A percentile compares a stretch with the other conserved stretches of the same genome.
Conservation (phyloP, 2,329 filamentous ascomycete species). For the Fusarium anthophilum region DNA sequence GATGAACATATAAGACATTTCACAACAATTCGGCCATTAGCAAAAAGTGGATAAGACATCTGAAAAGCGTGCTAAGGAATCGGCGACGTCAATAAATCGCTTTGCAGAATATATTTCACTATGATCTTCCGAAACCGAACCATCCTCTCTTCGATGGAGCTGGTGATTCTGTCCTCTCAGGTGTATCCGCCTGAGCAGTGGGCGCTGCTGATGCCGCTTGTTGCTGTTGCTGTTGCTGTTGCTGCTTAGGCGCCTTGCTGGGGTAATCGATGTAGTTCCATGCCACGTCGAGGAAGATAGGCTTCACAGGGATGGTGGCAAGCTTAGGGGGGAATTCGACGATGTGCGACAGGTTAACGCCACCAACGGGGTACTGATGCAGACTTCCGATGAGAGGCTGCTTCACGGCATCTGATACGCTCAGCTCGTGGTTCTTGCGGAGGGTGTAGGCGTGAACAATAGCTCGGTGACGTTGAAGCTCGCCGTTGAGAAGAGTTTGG, state of each 20-base stretch:
- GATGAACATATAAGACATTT: constrained; percentile 27
- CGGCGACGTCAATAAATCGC: constrained; percentile 17
- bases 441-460: constrained; percentile 84
- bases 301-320: constrained; percentile 88
- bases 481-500: constrained; percentile 69
- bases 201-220: constrained; percentile 32
- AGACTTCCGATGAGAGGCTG: constrained; percentile 78
- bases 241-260: constrained; percentile 56
- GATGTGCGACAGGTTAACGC: constrained; percentile 79
- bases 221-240: not conserved
- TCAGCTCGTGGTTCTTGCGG: constrained; percentile 58
- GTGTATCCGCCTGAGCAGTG: constrained; percentile 39
- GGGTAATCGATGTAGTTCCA: constrained; percentile 99
- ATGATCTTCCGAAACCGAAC: constrained; percentile 75
- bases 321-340: constrained; percentile 89
- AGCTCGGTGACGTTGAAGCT: constrained; percentile 84
- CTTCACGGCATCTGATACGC: constrained; percentile 36
- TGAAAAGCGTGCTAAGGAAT: constrained; percentile 11
- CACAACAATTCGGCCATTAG: not conserved
- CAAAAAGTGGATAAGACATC: constrained; percentile 6
- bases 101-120: constrained; percentile 32
- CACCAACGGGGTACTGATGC: constrained; percentile 75
- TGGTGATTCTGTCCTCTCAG: constrained; percentile 41
- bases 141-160: constrained; percentile 71
- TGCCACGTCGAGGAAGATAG: constrained; percentile 93